Evolutionary conservation across 2,329 filamentous ascomycete genomes (phyloP), one percentile per base, ranked within the genome.

Genomic region (Fusarium armeniacum): DNA sequence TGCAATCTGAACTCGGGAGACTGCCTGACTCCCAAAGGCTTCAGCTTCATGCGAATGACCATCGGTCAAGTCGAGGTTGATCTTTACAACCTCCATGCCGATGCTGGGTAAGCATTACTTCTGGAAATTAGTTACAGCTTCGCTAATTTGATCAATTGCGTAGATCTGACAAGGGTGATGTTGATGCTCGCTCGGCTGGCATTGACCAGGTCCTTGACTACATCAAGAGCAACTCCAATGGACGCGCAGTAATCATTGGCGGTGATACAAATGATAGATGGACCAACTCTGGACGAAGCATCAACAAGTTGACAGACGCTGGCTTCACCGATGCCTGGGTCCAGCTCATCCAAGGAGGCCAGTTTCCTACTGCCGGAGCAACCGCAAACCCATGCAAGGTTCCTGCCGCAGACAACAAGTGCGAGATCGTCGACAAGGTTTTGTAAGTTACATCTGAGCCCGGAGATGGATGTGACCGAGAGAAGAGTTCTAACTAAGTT

Each of bases 11-110:
- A 83, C 36, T 87, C 85, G 1, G 83, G 83, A 1, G 90, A 92
- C 76, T 91, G 90, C 75, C 79, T 91, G 66, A 91, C 89, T 1
- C 90, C 89, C 24, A 92, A 92, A 77, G 90, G 90, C 16, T 91
- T 91, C 76, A 91, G 89, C 1, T 88, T 88, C 49, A 90, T 91
- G 88, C 85, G 88, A 15, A 77, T 85, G 41, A 78, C 82, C 22
- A 70, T 90, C 16, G 83, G 81, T 11, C 84, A 84, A 18, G 83
- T 87, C 10, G 89, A 85, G 63, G 77, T 90, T 26, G 89, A 91
- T 75, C 80, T 87, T 10, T 91, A 91, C 80, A 91, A 92, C 75
- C 73, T 91, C 9, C 90, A 92, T 75, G 80, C 89, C 2, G 90
- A 92, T 75, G 90, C 90, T 20, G 89, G 75, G 73, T 75, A 58